Percentiles rank a stretch among this genome's conserved stretches.
Conservation (phyloP, 1,284 basidiomycete genomes). For the Jaminaea rosea region DNA sequence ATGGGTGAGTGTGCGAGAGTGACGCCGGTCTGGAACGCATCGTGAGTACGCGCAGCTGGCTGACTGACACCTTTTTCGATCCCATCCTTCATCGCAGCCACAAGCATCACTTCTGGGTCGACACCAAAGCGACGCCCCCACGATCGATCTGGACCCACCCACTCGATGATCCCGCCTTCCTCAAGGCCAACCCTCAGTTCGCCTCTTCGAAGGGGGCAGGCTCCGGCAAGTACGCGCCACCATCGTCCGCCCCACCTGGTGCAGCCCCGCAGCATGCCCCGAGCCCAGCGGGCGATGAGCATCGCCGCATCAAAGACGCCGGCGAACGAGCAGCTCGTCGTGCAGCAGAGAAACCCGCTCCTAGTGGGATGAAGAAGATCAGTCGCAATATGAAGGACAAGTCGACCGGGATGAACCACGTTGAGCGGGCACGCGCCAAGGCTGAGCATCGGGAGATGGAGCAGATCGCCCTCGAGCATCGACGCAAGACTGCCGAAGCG, state of each 20-base stretch:
- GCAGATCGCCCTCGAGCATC: background rate
- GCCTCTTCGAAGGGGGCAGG: background rate
- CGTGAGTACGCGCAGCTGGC: background rate
- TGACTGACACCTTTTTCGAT: too few relatives aligned
- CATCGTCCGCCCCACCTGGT: background rate
- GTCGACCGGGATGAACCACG: slow-evolving; percentile 21
- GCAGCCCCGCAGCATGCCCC: background rate
- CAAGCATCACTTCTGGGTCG: slow-evolving; percentile 32
- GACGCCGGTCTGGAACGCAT: background rate
- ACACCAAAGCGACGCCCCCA: slow-evolving; percentile 34
- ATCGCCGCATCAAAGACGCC: background rate
- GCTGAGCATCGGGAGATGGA: background rate
- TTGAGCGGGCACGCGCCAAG: background rate
- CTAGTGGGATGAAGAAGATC: slow-evolving; percentile 28
- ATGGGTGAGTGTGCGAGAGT: background rate
- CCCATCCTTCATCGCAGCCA: background rate
- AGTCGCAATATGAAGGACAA: slow-evolving; percentile 43
- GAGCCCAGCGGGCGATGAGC: too few relatives aligned
- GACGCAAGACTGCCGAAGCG: background rate
- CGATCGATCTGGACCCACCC: slow-evolving; percentile 45
- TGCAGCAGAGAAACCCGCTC: background rate
- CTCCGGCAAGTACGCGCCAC: background rate
- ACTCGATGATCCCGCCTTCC: slow-evolving; percentile 16
- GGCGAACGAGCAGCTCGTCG: background rate
- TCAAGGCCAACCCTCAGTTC: background rate